Evolutionary conservation across 371 early-diverging fungal genomes (phyloP).

Genomic region (Funneliformis caledonium): DNA sequence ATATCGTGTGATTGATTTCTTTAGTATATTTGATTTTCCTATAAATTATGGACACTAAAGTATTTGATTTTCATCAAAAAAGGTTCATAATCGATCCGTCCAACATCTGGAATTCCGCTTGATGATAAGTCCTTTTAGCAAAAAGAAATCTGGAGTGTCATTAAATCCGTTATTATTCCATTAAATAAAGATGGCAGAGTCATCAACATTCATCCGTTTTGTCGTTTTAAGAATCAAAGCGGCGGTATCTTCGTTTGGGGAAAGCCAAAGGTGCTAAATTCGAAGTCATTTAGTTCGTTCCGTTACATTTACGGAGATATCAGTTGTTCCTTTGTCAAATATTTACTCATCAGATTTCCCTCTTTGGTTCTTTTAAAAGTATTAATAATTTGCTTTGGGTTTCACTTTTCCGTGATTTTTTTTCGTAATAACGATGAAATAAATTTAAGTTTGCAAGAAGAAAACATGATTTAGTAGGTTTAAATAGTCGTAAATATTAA

Average conservation of each 20-base stretch:
- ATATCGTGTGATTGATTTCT: too few relatives aligned
- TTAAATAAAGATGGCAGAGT: conserved; percentile 20
- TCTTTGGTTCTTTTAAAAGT: too few relatives aligned
- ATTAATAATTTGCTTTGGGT: too few relatives aligned
- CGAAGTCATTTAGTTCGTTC: conserved; percentile 3
- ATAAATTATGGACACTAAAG: too few relatives aligned
- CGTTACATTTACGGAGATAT: not conserved
- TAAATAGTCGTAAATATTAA: too few relatives aligned
- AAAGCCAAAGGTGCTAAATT: conserved; percentile 9
- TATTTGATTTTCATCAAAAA: not conserved
- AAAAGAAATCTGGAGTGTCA: not conserved
- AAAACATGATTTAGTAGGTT: too few relatives aligned
- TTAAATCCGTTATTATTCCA: conserved; percentile 27
- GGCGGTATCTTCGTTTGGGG: conserved; percentile 21
- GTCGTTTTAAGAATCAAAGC: not conserved
- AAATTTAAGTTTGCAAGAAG: too few relatives aligned
- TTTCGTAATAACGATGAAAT: too few relatives aligned
- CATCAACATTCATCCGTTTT: not conserved
- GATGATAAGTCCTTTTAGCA: conserved; percentile 9
- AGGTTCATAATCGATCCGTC: conserved; percentile 5
- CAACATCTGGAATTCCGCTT: not conserved
- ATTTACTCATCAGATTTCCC: not conserved
- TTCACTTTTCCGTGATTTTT: too few relatives aligned
- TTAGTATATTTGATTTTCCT: too few relatives aligned
- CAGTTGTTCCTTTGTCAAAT: not conserved